Evolutionary conservation across 345 rosid genomes (phyloP).

Genomic region (Eucalyptus albens): DNA sequence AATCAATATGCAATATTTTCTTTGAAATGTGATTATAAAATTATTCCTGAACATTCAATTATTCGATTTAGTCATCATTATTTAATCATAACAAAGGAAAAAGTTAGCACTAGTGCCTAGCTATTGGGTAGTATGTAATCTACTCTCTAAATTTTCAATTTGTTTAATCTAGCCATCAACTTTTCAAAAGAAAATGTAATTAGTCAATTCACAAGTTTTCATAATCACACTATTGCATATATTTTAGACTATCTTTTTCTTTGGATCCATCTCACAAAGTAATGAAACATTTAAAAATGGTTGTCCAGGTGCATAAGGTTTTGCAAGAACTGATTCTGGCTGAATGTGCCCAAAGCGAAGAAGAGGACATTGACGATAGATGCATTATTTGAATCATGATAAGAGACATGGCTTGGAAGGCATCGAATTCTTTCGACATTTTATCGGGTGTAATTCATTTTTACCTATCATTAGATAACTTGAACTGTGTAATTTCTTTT

Average conservation of each 20-base stretch:
- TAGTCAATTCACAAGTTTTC: too few species aligned
- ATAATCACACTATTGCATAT: too few species aligned
- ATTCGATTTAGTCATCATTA: not conserved
- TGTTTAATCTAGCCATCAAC: too few species aligned
- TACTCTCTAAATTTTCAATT: not conserved
- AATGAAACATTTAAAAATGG: not conserved
- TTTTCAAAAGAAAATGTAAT: too few species aligned
- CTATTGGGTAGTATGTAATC: not conserved
- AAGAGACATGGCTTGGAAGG: not conserved
- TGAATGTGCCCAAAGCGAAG: not conserved
- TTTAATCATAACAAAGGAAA: not conserved
- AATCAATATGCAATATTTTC: not conserved
- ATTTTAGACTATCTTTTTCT: not conserved
- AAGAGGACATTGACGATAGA: not conserved
- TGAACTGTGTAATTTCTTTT: too few species aligned
- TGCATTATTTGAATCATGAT: not conserved
- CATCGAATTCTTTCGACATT: too few species aligned
- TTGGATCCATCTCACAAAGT: not conserved
- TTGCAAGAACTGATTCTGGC: not conserved
- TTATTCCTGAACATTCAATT: rapidly evolving
- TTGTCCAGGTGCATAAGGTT: not conserved
- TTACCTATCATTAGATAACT: not conserved
- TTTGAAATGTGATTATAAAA: not conserved
- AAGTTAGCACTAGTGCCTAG: not conserved
- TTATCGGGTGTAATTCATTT: too few species aligned